Base-by-base conservation (phyloP, 2,329 filamentous ascomycete species). In the Aspergillus sclerotialis region DNA sequence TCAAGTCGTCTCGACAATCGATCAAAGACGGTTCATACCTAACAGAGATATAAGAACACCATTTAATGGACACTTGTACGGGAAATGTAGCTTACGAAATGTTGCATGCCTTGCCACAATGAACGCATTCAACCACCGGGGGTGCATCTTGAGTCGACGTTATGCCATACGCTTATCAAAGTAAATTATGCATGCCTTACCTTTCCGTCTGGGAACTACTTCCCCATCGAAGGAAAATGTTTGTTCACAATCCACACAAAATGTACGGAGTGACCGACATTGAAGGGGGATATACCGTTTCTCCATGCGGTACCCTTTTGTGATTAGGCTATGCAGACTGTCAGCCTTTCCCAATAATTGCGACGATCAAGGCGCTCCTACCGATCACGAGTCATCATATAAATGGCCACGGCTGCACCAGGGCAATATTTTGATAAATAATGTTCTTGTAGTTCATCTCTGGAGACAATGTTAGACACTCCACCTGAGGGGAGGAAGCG, bases 331-430 rank as follows among this genome's bases (percentile, higher is more conserved):
- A 4, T 4, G n/a, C 14, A 18, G 16, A 14, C 36, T 33, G 39
- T 27, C 27, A n/a, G 6, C 5, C 17, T 27, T 28, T 16, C 4
- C 19, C 11, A 37, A 6, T 32, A 8, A 39, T 23, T 11, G 23
- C n/a, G 7, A 27, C 13, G 13, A 9, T 11, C 11, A 11, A 24
- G 27, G 6, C 8, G 5, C n/a, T 30, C 25, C 15, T 46, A 55
- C 53, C 52, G 50, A 43, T 56, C 52, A 31, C 49, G 44, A 13
- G 38, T 56, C 52, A 56, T 56, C 23, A 56, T 42, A 33, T 56
- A 55, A 28, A 53, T 47, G 10, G 49, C 44, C 10, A 56, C 43
- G 4, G 53, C 51, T 14, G 48, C 40, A 3, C 52, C 52, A 4
- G 50, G 46, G 15, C 53, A 56, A 32, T 44, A 56, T 28, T 40